These are phyloP conservation scores for Penicillium flavigenum DNA, from an alignment of 495 filamentous ascomycete genomes.

Conservation along the genomic window DNA sequence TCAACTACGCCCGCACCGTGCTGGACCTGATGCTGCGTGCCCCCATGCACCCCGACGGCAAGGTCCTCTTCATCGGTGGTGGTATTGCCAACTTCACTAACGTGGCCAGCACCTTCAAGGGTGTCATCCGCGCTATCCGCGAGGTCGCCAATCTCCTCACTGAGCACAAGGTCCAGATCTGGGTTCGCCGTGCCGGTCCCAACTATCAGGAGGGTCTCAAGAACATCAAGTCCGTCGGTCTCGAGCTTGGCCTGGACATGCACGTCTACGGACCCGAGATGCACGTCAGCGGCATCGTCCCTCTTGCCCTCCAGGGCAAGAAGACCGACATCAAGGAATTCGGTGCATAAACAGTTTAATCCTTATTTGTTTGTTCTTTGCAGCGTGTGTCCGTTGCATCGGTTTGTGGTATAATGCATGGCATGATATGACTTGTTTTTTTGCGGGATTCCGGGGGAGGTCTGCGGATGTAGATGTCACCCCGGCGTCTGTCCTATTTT, in stretches of 20 bases:
- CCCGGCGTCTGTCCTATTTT: conserved; percentile 25
- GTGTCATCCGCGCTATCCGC: conserved; percentile 94
- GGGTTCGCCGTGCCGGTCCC: conserved; percentile 97
- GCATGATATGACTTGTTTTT: conserved; percentile 44
- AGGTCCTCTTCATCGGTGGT: conserved; percentile 98
- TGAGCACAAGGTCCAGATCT: conserved; percentile 99
- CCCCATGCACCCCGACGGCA: conserved; percentile 81
- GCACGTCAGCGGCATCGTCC: conserved; percentile 73
- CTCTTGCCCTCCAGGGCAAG: conserved; percentile 64
- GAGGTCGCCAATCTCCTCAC: conserved; percentile 81
- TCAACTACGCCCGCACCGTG: conserved; percentile 95
- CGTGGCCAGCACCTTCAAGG: conserved; percentile 97
- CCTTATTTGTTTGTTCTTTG: conserved; percentile 25
- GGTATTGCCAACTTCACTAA: conserved; percentile 99
- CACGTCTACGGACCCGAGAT: conserved; percentile 98
- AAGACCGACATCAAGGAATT: conserved; percentile 53
- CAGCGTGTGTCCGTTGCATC: conserved; percentile 41
- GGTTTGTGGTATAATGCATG: conserved; percentile 47
- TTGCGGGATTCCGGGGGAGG: conserved; percentile 23
- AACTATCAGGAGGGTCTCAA: conserved; percentile 99
- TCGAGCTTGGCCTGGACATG: conserved; percentile 90
- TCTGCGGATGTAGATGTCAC: conserved; percentile 9
- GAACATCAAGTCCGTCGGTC: conserved; percentile 96
- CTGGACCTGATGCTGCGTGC: conserved; percentile 97
- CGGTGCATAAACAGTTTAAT: conserved; percentile 37